Conservation (phyloP, 169 alveolate species). For the Eimeria necatrix region DNA sequence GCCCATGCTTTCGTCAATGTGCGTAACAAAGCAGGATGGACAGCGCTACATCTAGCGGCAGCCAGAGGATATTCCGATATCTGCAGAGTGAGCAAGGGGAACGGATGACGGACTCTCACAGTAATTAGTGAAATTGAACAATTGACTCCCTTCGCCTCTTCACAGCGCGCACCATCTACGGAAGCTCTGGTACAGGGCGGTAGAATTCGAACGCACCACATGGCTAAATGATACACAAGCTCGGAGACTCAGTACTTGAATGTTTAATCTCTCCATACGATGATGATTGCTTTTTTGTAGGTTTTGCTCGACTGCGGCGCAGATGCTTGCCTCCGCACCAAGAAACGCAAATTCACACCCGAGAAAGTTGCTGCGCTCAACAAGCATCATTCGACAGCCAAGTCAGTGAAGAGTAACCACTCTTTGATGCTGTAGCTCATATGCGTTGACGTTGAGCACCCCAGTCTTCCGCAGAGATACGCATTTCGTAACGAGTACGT, state of each 20-base stretch:
- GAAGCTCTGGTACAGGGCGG: no score
- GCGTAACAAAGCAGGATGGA: conserved; percentile 60
- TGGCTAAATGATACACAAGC: no score
- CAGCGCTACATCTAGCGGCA: conserved; percentile 69
- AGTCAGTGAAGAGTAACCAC: not conserved
- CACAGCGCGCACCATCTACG: no score
- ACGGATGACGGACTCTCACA: no score
- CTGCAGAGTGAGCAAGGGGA: conserved; percentile 30
- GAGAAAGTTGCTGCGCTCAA: conserved; percentile 35
- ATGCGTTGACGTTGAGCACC: no score
- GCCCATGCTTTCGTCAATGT: not conserved
- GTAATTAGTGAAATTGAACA: no score
- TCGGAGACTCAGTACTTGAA: no score
- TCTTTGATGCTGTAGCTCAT: no score
- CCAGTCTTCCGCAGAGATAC: no score
- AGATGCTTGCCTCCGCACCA: conserved; percentile 26
- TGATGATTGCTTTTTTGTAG: not conserved
- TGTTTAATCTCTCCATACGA: not conserved
- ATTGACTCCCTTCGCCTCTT: no score
- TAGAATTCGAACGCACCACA: no score
- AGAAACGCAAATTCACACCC: conserved; percentile 10
- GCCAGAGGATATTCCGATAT: conserved; percentile 60
- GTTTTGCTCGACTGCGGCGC: conserved; percentile 62
- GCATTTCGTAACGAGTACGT: no score
- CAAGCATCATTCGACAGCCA: conserved; percentile 34